A percentile compares a stretch with the other conserved stretches of the same genome.
These are phyloP conservation scores for Salix viminalis DNA, from an alignment of 345 rosid genomes.

Conservation along the genomic window DNA sequence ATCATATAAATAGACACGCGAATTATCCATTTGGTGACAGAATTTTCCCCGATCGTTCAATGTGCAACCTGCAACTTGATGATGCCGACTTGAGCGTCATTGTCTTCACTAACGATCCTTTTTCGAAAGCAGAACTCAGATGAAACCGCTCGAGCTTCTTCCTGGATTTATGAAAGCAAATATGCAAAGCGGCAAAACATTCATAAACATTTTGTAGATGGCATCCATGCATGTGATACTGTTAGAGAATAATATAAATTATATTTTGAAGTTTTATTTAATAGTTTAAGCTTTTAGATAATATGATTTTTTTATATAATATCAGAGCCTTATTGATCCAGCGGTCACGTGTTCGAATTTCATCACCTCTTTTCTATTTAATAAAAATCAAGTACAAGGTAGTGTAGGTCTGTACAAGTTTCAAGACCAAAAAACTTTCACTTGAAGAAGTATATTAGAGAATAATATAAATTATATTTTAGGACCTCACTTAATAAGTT, in stretches of 20 bases:
- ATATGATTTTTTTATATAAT: too few relatives aligned
- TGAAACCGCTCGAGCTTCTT: background rate
- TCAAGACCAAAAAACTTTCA: too few relatives aligned
- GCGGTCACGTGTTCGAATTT: too few relatives aligned
- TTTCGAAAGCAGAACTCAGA: background rate
- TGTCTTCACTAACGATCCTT: background rate
- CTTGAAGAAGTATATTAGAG: too few relatives aligned
- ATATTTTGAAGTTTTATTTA: too few relatives aligned
- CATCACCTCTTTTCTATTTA: rapidly evolving
- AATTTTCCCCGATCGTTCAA: background rate
- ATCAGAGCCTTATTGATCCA: too few relatives aligned
- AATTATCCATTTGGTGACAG: background rate
- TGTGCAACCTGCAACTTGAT: background rate
- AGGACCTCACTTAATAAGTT: rapidly evolving
- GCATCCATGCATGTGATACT: too few relatives aligned
- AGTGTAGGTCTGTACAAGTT: too few relatives aligned
- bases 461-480: too few relatives aligned
- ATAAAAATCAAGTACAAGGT: too few relatives aligned
- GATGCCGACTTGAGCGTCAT: background rate
- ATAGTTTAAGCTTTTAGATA: too few relatives aligned
- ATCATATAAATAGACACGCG: background rate
- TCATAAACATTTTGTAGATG: background rate
- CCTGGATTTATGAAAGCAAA: background rate
- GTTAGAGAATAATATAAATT: too few relatives aligned
- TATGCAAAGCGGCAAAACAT: background rate